Conservation (phyloP, 345 rosid genomes). For the Gossypium thurberi region DNA sequence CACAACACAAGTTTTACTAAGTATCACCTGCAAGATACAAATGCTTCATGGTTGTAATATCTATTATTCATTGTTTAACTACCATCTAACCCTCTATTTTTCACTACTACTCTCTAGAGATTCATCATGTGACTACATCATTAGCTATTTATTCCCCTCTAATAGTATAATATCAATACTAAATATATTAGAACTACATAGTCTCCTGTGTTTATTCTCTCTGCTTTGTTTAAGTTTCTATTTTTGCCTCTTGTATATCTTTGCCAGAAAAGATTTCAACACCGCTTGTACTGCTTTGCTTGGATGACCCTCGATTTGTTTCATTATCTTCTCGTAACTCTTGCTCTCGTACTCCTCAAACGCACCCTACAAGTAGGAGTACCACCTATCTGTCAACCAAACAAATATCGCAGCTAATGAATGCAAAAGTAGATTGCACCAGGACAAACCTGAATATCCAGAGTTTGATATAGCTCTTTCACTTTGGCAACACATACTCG, state of each 20-base stretch:
- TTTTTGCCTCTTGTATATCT: constrained; percentile 87
- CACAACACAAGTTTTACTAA: neutral
- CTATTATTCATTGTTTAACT: too few relatives aligned
- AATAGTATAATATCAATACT: neutral
- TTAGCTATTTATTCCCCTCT: neutral
- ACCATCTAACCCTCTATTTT: neutral
- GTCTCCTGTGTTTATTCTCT: neutral
- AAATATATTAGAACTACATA: neutral
- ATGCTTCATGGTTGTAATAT: neutral
- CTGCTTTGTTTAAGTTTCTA: constrained; percentile 16
- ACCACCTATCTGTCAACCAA: constrained; percentile 2
- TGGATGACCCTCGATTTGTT: constrained; percentile 60
- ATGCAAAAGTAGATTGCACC: neutral
- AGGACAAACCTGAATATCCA: constrained; percentile 5
- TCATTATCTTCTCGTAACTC: constrained; percentile 56
- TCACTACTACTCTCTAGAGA: neutral
- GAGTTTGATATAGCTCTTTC: constrained; percentile 47
- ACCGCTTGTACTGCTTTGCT: constrained; percentile 69
- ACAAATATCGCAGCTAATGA: neutral
- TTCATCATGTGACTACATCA: neutral
- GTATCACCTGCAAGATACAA: neutral
- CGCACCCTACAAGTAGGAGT: constrained; percentile 29
- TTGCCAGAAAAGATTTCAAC: constrained; percentile 68
- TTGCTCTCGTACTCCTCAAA: constrained; percentile 64
- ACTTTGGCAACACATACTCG: constrained; percentile 51